Evolutionary conservation across 2,329 filamentous ascomycete species (phyloP), one percentile per base, ranked within the genome.

Genomic region (Aspergillus awamori): DNA sequence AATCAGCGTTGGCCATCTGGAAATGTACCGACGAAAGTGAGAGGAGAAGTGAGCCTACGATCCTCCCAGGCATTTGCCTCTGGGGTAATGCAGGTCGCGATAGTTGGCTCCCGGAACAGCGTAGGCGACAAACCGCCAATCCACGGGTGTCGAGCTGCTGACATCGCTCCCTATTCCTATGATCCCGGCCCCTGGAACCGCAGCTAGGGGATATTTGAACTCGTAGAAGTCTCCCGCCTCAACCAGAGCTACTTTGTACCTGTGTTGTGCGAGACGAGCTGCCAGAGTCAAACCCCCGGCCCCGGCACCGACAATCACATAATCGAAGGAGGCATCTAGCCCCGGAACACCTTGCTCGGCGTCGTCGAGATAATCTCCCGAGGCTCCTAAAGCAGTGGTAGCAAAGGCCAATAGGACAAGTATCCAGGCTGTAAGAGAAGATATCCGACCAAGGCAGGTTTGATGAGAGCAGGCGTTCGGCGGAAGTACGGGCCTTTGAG

Each of bases 181-280:
- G 33, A 57, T 63, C 7, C 59, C 68, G 15, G 68, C 63, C 1
- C 63, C 69, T 1, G 67, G 70, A n/a, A 87, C 82, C 38, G 82
- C 84, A 8, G 75, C 74, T 1, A 82, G 78, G 0, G 84, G 85
- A 4, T 83, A 86, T 4, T 76, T 82, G 66, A 86, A 83, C 49
- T 83, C 80, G 20, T 82, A 79, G 47, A 84, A 74, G 5, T 83
- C 76, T 5, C 76, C 76, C 5, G 77, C 76, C 60, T 79, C 74
- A 8, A 77, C 66, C 17, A 78, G 69, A 2, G 79, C 74, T 20
- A 81, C 71, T 8, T 66, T 74, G 33, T 82, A 68, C 0, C 59
- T 61, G 7, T 81, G 81, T 65, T 85, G 80, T 1, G 83, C 81
- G 5, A 86, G 78, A 26, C 84, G 81, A 11, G 79, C 78, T 8